Conservation (phyloP, 257 asterid genomes). For the Cordia subcordata region DNA sequence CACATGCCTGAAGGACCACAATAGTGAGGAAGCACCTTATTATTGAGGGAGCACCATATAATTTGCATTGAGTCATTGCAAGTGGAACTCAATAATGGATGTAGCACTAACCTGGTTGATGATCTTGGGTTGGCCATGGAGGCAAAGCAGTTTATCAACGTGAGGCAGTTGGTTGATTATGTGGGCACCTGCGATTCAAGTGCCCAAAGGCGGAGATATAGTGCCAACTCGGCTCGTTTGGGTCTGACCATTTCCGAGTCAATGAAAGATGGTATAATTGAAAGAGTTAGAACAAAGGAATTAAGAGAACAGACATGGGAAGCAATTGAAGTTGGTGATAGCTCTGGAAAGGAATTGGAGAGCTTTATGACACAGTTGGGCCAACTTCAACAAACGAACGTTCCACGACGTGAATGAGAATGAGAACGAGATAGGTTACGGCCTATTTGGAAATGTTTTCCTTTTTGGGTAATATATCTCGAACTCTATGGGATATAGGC, state of each 20-base stretch:
- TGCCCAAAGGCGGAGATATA: constrained; percentile 37
- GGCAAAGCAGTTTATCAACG: constrained; percentile 67
- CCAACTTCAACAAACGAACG: constrained; percentile 6
- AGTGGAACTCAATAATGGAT: constrained; percentile 72
- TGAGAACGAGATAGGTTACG: too few relatives aligned
- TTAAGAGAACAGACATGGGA: constrained; percentile 36
- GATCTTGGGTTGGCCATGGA: constrained; percentile 86
- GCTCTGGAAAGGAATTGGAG: constrained; percentile 43
- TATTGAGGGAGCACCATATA: too few relatives aligned
- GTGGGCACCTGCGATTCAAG: constrained; percentile 31
- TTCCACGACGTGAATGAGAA: too few relatives aligned
- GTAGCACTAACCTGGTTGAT: constrained; percentile 48
- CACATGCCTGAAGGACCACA: too few relatives aligned
- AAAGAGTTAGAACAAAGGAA: constrained; percentile 41
- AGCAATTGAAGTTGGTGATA: constrained; percentile 46
- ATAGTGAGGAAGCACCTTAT: too few relatives aligned
- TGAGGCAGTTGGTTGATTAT: constrained; percentile 45
- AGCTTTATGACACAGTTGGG: constrained; percentile 30
- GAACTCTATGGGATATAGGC: too few relatives aligned
- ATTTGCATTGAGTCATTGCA: constrained; percentile 80
- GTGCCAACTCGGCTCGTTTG: constrained; percentile 56
- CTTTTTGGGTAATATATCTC: too few relatives aligned
- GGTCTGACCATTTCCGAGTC: constrained; percentile 39
- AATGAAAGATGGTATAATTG: constrained; percentile 25
- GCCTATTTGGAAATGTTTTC: too few relatives aligned